Evolutionary conservation across 2,329 filamentous ascomycete species (phyloP).

Genomic region (Chaetomiaceae sp.): DNA sequence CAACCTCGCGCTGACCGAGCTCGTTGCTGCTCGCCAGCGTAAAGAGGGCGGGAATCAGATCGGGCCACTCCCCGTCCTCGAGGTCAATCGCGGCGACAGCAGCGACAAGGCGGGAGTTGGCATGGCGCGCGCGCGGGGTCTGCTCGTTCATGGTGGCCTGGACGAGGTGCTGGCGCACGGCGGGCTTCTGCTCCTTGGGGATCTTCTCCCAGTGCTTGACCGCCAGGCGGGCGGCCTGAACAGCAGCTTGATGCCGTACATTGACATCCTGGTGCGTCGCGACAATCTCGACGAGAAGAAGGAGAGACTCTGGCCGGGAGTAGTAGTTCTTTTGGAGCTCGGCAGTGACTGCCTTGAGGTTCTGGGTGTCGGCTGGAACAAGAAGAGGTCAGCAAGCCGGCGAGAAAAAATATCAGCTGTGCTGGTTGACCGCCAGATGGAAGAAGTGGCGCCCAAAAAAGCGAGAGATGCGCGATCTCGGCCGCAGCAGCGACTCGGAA

Average conservation of each 20-base stretch:
- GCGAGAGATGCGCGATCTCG: too few species aligned
- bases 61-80: slow-evolving; percentile 77
- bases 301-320: slow-evolving; percentile 74
- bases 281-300: slow-evolving; percentile 82
- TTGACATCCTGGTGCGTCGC: slow-evolving; percentile 68
- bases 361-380: slow-evolving; percentile 72
- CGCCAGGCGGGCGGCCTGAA: slow-evolving; percentile 80
- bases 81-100: slow-evolving; percentile 83
- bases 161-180: slow-evolving; percentile 77
- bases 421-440: not conserved
- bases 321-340: slow-evolving; percentile 93
- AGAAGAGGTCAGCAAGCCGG: slow-evolving; percentile 32
- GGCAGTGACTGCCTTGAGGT: slow-evolving; percentile 84
- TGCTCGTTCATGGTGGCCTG: slow-evolving; percentile 79
- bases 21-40: slow-evolving; percentile 72
- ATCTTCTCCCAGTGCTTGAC: slow-evolving; percentile 80
- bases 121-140: slow-evolving; percentile 72
- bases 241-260: slow-evolving; percentile 83
- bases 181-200: slow-evolving; percentile 67
- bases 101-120: slow-evolving; percentile 81
- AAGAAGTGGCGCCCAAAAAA: too few species aligned
- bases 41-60: slow-evolving; percentile 73
- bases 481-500: not conserved
- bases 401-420: not conserved
- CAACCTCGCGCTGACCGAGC: slow-evolving; percentile 79